Evolutionary conservation across 1,139 yeast genomes (phyloP), one percentile per base, ranked within the genome.

Genomic region (Blastobotrys indianensis): DNA sequence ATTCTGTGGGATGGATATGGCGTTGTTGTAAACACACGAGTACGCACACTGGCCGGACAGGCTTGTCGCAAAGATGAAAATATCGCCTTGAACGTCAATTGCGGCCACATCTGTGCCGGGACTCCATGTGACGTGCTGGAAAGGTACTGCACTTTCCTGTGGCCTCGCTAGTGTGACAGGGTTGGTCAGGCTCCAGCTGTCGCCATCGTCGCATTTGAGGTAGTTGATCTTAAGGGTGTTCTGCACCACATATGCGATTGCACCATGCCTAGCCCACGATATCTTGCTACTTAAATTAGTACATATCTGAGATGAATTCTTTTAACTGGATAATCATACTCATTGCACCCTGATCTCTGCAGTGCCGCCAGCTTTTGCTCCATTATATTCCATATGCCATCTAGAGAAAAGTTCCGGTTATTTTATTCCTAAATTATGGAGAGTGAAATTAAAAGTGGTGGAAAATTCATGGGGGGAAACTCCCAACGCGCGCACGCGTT

Each of bases 211-310:
- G 53, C 85, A 79, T 53, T 78, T 84, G 44, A 84, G 62, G 60
- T 80, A 79, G 1, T 88, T 77, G 50, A 83, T 66, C 45, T 68
- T 65, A 36, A 83, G 67, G 61, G 54, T 54, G 42, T 47, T 62
- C 43, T 60, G 65, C 31, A 48, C 69, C 3, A 77, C 67, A 54
- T 78, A 82, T 1, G 90, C 92, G 20, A 85, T 73, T 56, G 82
- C 78, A 13, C 94, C 94, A 57, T 79, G 80, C 51, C 77, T 73
- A 15, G 88, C 82, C 94, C 94, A 85, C 15, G 87, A 75, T 30
- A 83, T 72, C 39, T 59, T 63, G 42, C 67, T 63, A 39, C 48
- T 10, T 8, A 32, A 12, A 35, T 31, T 39, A 31, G 42, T 25
- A 9, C 20, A 11, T 9, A 30, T 6, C 13, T 15, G 7, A 20